Percentiles rank a stretch among this genome's conserved stretches.
phyloP scores from a whole-genome alignment of 2,329 filamentous ascomycete genomes.

The Fusarium dlaminii region DNA sequence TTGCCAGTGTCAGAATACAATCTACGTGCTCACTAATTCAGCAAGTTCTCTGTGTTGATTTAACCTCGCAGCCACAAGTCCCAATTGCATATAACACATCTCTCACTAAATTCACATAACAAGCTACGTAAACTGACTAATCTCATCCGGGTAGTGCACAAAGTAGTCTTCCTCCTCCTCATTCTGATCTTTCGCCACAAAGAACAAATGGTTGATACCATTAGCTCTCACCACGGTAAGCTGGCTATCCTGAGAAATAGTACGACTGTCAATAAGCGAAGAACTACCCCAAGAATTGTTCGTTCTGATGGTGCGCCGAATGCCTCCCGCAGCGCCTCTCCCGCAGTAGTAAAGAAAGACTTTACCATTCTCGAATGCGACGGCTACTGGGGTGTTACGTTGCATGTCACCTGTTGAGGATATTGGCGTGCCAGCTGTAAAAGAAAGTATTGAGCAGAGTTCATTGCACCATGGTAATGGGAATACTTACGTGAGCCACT shows the following conservation, averaged over 20 bases:
- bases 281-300: fast-evolving
- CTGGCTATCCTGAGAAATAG: neutral
- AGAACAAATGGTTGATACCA: neutral
- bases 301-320: neutral
- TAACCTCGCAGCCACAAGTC: fast-evolving
- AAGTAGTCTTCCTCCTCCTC: neutral
- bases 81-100: fast-evolving
- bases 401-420: neutral
- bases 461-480: neutral
- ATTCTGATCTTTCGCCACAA: neutral
- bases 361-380: neutral
- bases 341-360: neutral
- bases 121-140: neutral
- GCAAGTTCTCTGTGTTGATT: neutral
- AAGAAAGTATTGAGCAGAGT: neutral
- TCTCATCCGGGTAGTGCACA: neutral
- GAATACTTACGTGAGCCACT: neutral
- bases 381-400: neutral
- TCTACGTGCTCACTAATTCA: neutral
- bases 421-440: neutral
- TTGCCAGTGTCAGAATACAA: fast-evolving
- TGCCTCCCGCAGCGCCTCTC: neutral
- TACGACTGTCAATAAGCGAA: neutral
- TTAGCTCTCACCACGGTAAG: neutral
- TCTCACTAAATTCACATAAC: neutral